Evolutionary conservation across 352 stramenopile species (phyloP).

Genomic region (Lagenidium giganteum): DNA sequence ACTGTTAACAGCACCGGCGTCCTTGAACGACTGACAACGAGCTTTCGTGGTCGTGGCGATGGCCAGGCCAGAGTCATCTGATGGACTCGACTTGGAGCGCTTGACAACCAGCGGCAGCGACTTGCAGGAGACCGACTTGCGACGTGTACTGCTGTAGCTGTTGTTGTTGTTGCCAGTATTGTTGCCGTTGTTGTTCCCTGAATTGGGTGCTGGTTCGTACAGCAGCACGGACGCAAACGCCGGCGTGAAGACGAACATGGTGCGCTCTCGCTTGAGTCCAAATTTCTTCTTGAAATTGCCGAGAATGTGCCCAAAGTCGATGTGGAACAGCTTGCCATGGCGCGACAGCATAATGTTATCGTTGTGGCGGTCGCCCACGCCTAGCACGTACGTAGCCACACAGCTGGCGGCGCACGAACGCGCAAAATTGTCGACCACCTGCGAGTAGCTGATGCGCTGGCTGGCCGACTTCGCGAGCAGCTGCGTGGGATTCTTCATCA

Average conservation of each 20-base stretch:
- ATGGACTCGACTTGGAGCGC: too few relatives aligned
- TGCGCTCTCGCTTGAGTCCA: constrained; percentile 20
- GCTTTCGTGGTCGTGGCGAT: too few relatives aligned
- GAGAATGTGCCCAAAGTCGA: constrained; percentile 39
- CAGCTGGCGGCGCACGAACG: constrained; percentile 28
- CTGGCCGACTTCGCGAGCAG: neutral
- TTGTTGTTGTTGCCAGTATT: constrained; percentile 17
- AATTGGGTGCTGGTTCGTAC: constrained; percentile 10
- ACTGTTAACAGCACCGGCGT: too few relatives aligned
- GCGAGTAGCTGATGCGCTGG: constrained; percentile 2
- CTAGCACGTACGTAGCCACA: constrained; percentile 44
- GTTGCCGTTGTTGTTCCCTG: constrained; percentile 19
- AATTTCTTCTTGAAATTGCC: constrained; percentile 33
- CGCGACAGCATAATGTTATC: constrained; percentile 56
- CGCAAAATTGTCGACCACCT: constrained; percentile 19
- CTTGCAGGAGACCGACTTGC: too few relatives aligned
- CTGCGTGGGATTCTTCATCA: constrained; percentile 1
- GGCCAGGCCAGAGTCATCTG: too few relatives aligned
- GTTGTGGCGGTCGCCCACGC: constrained; percentile 50
- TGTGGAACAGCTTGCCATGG: constrained; percentile 27
- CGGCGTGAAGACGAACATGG: constrained; percentile 22
- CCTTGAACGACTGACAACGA: too few relatives aligned
- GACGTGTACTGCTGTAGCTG: constrained; percentile 10
- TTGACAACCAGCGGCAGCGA: too few relatives aligned
- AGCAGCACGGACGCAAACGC: constrained; percentile 23